These are phyloP conservation scores for Fomitopsis pinicola DNA, from an alignment of 1,284 basidiomycete species.

Conservation along the genomic window DNA sequence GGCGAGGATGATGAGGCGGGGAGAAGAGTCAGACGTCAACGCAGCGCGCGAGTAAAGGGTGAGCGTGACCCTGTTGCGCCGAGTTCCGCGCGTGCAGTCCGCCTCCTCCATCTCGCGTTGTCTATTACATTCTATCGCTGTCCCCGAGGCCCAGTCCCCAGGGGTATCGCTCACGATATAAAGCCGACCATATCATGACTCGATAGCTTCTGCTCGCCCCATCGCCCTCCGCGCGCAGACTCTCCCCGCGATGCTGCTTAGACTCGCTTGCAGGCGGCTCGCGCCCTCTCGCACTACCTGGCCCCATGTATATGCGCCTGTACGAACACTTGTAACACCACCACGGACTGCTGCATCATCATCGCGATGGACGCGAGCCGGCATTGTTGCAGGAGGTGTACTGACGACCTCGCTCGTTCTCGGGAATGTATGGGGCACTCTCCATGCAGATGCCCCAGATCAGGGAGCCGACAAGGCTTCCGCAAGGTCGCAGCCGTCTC, in stretches of 20 bases:
- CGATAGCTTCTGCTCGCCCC: background rate
- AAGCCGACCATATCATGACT: background rate
- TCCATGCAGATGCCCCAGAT: conserved; percentile 14
- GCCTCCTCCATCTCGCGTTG: background rate
- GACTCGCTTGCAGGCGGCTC: conserved; percentile 2
- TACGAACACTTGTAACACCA: conserved; percentile 7
- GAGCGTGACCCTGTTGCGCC: background rate
- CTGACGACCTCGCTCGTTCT: conserved; percentile 11
- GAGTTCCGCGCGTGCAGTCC: background rate
- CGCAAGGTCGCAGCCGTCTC: conserved; percentile 22
- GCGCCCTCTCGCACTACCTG: background rate
- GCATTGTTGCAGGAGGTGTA: conserved; percentile 8
- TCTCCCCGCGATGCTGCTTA: background rate
- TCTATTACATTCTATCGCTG: background rate
- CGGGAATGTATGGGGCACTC: background rate
- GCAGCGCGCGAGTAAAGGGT: background rate
- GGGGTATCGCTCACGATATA: background rate
- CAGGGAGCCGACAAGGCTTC: conserved; percentile 3
- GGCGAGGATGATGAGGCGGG: background rate
- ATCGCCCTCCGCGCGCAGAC: background rate
- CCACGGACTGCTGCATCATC: conserved; percentile 1
- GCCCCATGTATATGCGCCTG: background rate
- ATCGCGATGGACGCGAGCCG: conserved; percentile 7
- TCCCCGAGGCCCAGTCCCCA: background rate
- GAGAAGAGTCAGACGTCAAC: background rate